Base-by-base conservation (phyloP, 2,329 filamentous ascomycete genomes). In the Cercospora beticola region DNA sequence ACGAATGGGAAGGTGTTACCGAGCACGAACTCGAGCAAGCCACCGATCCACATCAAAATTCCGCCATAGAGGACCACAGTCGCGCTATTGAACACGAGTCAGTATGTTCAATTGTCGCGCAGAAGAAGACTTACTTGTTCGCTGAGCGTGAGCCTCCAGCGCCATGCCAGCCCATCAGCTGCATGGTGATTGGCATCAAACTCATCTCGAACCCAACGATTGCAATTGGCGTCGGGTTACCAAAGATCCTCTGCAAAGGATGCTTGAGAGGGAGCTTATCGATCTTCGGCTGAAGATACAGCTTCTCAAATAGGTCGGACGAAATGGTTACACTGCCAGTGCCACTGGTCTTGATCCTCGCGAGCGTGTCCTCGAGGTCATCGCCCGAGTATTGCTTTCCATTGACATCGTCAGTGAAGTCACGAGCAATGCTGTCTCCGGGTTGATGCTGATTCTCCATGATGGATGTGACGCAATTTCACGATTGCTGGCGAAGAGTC, bases 1-100 rank as follows among this genome's bases (percentile, higher is more conserved):
- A 73, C 54, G 65, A 73, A 73, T 16, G 71, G 70, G 23, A 73
- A 73, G 2, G 71, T 73, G 46, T 73, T 73, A 43, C 71, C 71
- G n/a, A 73, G 62, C 10, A 73, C 36, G 36, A 73, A 72, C 40
- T 73, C 70, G 21, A 73, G 58, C 21, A 73, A 49, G 10, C 68
- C 71, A 12, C 62, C 62, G 18, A 69, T 43, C 71, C 71, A 73
- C 71, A 73, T 71, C 49, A 73, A 31, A 6, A 73, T 60, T 28
- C 64, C 71, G 23, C 71, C 71, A 31, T 66, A 73, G 61, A 73
- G 68, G 61, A 73, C 71, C 52, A 73, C 70, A 59, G 67, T 60
- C 5, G 70, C 70, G 56, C 70, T 70, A n/a, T 43, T 3, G 40
- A n/a, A 2, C 14, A 10, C 16, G 7, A 2, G 59, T 62, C 57